Conservation (phyloP, 441 rosid species). For the Populus hybrid region DNA sequence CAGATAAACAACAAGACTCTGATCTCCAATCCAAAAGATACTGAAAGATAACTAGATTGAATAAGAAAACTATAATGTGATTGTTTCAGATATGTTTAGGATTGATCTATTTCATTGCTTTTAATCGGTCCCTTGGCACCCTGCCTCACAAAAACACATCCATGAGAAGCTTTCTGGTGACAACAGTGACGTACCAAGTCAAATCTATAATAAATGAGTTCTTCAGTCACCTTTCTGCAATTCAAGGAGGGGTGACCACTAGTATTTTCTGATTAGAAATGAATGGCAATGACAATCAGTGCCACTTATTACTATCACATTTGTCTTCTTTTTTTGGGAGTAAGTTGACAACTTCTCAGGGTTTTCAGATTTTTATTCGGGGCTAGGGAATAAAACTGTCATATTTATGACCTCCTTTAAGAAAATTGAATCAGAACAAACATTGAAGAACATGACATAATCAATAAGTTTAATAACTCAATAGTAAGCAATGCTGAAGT, state of each 20-base stretch:
- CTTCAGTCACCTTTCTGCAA: not conserved
- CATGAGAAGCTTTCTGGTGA: not conserved
- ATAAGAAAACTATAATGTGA: too few species aligned
- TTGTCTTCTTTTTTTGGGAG: not conserved
- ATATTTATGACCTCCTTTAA: not conserved
- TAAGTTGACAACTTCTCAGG: not conserved
- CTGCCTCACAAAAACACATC: not conserved
- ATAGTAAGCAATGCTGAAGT: not conserved
- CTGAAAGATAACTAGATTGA: not conserved
- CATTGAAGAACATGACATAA: not conserved
- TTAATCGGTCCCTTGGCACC: not conserved
- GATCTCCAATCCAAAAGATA: not conserved
- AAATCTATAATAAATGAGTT: not conserved
- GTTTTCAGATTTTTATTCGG: slow-evolving; percentile 1
- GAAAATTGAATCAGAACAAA: not conserved
- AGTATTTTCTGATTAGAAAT: not conserved
- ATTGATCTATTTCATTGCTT: not conserved
- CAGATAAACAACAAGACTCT: not conserved
- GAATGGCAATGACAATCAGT: not conserved
- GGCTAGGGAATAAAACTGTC: not conserved
- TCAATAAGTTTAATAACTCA: not conserved
- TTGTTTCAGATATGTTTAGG: not conserved
- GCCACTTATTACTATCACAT: not conserved
- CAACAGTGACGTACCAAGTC: not conserved
- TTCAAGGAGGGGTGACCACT: not conserved